phyloP scores from a whole-genome alignment of 371 early-diverging fungal species.

The Batkoa obscura region DNA sequence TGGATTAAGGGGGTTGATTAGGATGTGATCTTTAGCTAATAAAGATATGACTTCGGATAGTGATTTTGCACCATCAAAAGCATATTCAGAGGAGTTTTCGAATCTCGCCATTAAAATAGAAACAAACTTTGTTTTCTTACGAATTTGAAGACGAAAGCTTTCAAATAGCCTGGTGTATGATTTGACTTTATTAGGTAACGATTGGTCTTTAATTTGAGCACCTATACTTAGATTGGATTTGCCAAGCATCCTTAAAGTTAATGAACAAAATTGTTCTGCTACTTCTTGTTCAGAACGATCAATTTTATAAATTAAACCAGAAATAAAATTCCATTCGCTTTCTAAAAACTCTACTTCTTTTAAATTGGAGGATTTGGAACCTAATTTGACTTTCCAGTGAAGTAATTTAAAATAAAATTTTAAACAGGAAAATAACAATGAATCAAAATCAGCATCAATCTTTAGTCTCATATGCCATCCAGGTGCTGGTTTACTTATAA shows the following conservation, averaged over 20 bases:
- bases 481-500: conserved; percentile 32
- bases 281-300: conserved; percentile 53
- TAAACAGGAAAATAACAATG: conserved; percentile 39
- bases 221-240: conserved; percentile 28
- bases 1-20: conserved; percentile 12
- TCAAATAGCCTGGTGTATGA: conserved; percentile 38
- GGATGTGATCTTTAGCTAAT: not conserved
- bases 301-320: conserved; percentile 39
- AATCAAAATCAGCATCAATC: conserved; percentile 44
- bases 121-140: conserved; percentile 15
- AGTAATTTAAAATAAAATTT: conserved; percentile 63
- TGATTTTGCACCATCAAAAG: conserved; percentile 6
- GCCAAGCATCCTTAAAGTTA: conserved; percentile 16
- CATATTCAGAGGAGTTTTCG: conserved; percentile 9
- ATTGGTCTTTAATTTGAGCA: conserved; percentile 17
- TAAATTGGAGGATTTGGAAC: conserved; percentile 20
- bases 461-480: conserved; percentile 45
- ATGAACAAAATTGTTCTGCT: conserved; percentile 54
- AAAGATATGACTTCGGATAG: conserved; percentile 9
- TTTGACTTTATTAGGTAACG: conserved; percentile 23
- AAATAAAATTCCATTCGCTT: conserved; percentile 58
- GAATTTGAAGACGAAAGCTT: conserved; percentile 38
- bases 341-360: conserved; percentile 64
- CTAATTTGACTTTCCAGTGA: conserved; percentile 39
- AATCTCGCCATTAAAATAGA: conserved; percentile 7